phyloP scores from a whole-genome alignment of 163 green algal genomes.

The Coccomyxa subellipsoidea region DNA sequence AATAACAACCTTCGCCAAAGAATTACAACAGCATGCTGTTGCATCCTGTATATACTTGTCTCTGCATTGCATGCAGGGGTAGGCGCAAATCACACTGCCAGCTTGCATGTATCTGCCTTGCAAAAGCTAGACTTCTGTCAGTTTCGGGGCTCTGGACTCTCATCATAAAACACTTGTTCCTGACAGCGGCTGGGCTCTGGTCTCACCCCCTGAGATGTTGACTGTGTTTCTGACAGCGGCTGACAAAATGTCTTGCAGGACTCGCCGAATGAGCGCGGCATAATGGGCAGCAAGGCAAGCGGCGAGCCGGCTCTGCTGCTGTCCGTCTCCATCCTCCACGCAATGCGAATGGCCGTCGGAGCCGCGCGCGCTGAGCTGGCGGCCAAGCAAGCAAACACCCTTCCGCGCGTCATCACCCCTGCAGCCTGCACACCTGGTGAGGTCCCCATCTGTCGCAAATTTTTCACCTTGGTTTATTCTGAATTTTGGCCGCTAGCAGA shows the following conservation, averaged over 20 bases:
- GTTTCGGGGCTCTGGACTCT: too few species aligned
- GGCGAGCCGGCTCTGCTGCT: constrained; percentile 68
- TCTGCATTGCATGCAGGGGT: background rate
- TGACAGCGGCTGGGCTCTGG: too few species aligned
- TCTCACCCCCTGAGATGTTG: too few species aligned
- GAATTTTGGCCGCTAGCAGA: background rate
- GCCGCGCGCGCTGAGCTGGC: background rate
- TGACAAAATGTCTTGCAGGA: constrained; percentile 11
- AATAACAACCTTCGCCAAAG: too few species aligned
- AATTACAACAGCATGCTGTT: too few species aligned
- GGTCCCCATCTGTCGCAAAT: background rate
- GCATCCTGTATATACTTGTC: background rate
- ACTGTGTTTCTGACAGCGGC: background rate
- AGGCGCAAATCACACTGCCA: too few species aligned
- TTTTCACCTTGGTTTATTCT: background rate
- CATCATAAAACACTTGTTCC: too few species aligned
- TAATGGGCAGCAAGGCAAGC: constrained; percentile 53
- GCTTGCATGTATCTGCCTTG: too few species aligned
- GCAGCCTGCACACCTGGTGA: background rate
- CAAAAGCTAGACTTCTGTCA: too few species aligned
- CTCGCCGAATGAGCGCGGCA: constrained; percentile 32
- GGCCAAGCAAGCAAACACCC: too few species aligned
- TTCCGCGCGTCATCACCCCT: background rate
- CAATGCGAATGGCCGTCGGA: background rate
- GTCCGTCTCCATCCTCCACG: constrained; percentile 15